A percentile compares a stretch with the other conserved stretches of the same genome.
Evolutionary conservation across 805 yeast species (phyloP).

Genomic region (Candida quercuum): DNA sequence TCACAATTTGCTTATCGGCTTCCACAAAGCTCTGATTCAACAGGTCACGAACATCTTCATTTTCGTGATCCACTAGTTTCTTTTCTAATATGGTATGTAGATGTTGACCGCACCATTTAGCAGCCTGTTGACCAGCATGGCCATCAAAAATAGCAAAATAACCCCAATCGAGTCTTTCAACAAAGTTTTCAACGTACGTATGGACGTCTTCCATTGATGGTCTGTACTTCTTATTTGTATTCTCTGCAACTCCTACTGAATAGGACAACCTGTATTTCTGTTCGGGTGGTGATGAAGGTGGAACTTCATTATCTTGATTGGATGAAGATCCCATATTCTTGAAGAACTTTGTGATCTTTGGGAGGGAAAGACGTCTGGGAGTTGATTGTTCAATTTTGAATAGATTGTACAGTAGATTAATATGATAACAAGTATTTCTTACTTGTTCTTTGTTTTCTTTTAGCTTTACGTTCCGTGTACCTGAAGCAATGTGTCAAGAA

Average conservation of each 20-base stretch:
- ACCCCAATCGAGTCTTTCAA: slow-evolving; percentile 89
- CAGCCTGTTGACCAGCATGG: slow-evolving; percentile 91
- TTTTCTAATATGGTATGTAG: slow-evolving; percentile 66
- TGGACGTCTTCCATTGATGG: slow-evolving; percentile 96
- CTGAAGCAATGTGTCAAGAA: not conserved
- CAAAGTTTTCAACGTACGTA: slow-evolving; percentile 86
- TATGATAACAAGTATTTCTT: too few species aligned
- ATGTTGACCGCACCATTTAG: slow-evolving; percentile 91
- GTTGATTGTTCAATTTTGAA: slow-evolving; percentile 1
- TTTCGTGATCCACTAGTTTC: slow-evolving; percentile 43
- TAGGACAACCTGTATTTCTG: slow-evolving; percentile 50
- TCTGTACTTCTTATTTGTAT: slow-evolving; percentile 73
- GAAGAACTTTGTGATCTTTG: slow-evolving; percentile 1
- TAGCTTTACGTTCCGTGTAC: too few species aligned
- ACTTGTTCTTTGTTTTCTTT: too few species aligned
- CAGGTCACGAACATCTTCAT: slow-evolving; percentile 55
- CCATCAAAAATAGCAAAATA: slow-evolving; percentile 96
- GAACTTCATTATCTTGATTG: not conserved
- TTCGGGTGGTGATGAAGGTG: not conserved
- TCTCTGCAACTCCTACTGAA: slow-evolving; percentile 88
- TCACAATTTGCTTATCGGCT: slow-evolving; percentile 66
- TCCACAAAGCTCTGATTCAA: slow-evolving; percentile 64
- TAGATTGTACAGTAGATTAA: too few species aligned
- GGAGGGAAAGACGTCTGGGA: slow-evolving; percentile 2
- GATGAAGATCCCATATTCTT: slow-evolving; percentile 2